Conservation (phyloP, 768 basidiomycete species). For the Cyclocybe cylindracea region DNA sequence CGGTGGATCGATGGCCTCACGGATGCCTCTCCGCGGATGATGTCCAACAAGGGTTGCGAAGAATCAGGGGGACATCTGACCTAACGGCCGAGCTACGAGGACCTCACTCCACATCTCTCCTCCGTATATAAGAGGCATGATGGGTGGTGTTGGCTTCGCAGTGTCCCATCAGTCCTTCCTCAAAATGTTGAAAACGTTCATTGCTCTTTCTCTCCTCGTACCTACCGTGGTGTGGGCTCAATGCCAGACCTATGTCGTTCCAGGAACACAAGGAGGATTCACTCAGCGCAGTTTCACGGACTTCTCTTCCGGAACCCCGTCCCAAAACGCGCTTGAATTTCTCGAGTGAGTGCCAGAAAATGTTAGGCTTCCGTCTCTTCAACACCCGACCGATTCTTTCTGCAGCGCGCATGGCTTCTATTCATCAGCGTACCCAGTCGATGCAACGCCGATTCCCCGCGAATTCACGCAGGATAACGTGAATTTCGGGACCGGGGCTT, state of each 20-base stretch:
- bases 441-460: slow-evolving; percentile 20
- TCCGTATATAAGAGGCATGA: too few relatives aligned
- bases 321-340: background rate
- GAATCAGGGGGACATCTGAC: too few relatives aligned
- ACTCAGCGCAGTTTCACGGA: slow-evolving; percentile 2
- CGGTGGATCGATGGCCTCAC: too few relatives aligned
- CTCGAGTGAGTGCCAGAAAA: background rate
- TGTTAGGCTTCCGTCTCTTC: background rate
- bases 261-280: slow-evolving; percentile 5
- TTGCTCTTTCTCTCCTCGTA: too few relatives aligned
- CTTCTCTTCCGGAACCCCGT: background rate
- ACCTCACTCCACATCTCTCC: too few relatives aligned
- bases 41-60: too few relatives aligned
- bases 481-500: slow-evolving; percentile 28
- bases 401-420: background rate
- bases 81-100: too few relatives aligned
- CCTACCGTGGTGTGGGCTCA: too few relatives aligned
- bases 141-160: too few relatives aligned
- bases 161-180: too few relatives aligned
- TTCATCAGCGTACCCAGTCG: slow-evolving; percentile 25
- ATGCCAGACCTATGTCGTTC: background rate
- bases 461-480: slow-evolving; percentile 29
- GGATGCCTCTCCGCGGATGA: too few relatives aligned
- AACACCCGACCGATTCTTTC: background rate
- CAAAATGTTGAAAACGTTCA: too few relatives aligned